A percentile compares a stretch with the other conserved stretches of the same genome.
These are phyloP conservation scores for Paecilomyces niveus DNA, from an alignment of 2,329 filamentous ascomycete genomes.

Conservation along the genomic window DNA sequence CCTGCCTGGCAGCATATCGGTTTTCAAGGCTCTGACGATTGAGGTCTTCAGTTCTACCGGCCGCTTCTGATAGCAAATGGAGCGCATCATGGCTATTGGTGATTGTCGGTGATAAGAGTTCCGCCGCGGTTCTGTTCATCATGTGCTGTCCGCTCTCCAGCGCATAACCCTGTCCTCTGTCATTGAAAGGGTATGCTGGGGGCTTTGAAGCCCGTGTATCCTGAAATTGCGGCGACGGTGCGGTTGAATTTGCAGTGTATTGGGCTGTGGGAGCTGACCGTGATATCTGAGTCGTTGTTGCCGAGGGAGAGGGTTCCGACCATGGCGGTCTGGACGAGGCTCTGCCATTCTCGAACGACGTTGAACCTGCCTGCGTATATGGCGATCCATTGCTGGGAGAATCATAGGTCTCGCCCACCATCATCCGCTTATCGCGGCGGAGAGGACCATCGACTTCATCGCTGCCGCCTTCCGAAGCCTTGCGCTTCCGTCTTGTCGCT, in stretches of 20 bases:
- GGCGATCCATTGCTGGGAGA: slow-evolving; percentile 18
- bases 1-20: slow-evolving; percentile 30
- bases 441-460: slow-evolving; percentile 35
- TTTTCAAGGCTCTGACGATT: slow-evolving; percentile 44
- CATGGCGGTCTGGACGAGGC: slow-evolving; percentile 21
- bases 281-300: slow-evolving; percentile 9
- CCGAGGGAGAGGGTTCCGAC: slow-evolving; percentile 19
- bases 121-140: slow-evolving; percentile 53
- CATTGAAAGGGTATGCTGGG: slow-evolving; percentile 17
- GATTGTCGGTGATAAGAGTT: slow-evolving; percentile 59
- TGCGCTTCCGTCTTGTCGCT: slow-evolving; percentile 85
- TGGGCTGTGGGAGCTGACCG: slow-evolving; percentile 15
- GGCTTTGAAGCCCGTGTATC: slow-evolving; percentile 19
- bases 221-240: slow-evolving; percentile 19
- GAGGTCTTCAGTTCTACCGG: slow-evolving; percentile 44
- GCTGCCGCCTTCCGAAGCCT: slow-evolving; percentile 50
- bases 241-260: slow-evolving; percentile 20
- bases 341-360: slow-evolving; percentile 16
- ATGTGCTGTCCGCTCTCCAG: slow-evolving; percentile 50
- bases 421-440: slow-evolving; percentile 46
- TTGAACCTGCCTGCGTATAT: slow-evolving; percentile 18
- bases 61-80: slow-evolving; percentile 84
- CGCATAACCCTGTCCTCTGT: slow-evolving; percentile 18
- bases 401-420: slow-evolving; percentile 37
- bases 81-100: slow-evolving; percentile 91